Evolutionary conservation across 2,329 filamentous ascomycete genomes (phyloP), one percentile per base, ranked within the genome.

Genomic region (Microsporum audouinii): DNA sequence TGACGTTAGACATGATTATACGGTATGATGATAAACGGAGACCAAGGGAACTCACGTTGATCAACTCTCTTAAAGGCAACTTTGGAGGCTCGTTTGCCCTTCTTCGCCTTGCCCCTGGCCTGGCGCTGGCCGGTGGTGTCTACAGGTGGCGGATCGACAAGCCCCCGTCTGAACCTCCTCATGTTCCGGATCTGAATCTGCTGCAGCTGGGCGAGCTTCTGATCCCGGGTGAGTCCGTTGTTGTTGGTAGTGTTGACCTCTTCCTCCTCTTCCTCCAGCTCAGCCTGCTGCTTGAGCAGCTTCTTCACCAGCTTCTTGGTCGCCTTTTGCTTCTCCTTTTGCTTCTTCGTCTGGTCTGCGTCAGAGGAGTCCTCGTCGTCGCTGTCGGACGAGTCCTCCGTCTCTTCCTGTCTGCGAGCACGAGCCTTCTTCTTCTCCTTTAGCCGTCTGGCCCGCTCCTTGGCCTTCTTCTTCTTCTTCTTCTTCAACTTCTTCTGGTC

Each of bases 31-130:
- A 12, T 4, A 12, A 41, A 43, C n/a, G n/a, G 2, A 14, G 4
- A 60, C 61, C 66, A 49, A 31, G 29, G 27, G 29, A 45, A 60
- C 72, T 66, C 63, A 77, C 77, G 73, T 68, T 87, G 80, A 72
- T 88, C 85, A 1, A 88, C 83, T 41, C 85, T 79, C 72, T 87
- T 87, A 72, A 80, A 88, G n/a, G 83, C 84, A n/a, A 83, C 74
- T 63, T 82, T 84, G 17, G 79, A 81, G 5, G 73, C 81, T 57
- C 73, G 72, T 33, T 75, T 75, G 59, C 76, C 77, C 65, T 76
- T 77, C 66, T 75, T 77, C 17, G 63, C 60, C 64, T 74, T 78
- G 63, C 63, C 68, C 61, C 31, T 65, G 57, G 67, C 63, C 17
- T 71, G 63, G 29, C 68, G 62, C 5, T 71, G 61, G 36, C 72